Percentiles rank a stretch among this genome's conserved stretches.
phyloP scores from a whole-genome alignment of 2,329 filamentous ascomycete genomes.

The Alternaria conjuncta region DNA sequence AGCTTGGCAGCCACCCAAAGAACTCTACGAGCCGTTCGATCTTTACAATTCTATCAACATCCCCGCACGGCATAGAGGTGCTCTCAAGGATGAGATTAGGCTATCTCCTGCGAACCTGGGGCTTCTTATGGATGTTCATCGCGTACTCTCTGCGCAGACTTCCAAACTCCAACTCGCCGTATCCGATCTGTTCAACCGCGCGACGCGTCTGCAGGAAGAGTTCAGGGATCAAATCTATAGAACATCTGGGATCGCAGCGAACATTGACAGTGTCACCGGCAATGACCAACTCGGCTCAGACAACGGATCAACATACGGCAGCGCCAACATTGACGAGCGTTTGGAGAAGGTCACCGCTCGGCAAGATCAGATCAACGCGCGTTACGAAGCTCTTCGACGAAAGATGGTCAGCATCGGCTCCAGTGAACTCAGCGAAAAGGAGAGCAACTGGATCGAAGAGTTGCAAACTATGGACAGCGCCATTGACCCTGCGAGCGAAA shows the following conservation, averaged over 20 bases:
- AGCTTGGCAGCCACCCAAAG: conserved; percentile 67
- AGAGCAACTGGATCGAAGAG: conserved; percentile 66
- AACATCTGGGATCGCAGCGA: conserved; percentile 68
- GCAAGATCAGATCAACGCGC: conserved; percentile 63
- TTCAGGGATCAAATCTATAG: conserved; percentile 71
- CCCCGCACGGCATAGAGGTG: conserved; percentile 65
- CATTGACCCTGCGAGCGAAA: conserved; percentile 40
- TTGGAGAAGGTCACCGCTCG: conserved; percentile 62
- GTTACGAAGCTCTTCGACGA: conserved; percentile 65
- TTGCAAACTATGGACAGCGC: conserved; percentile 54
- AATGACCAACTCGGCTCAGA: conserved; percentile 56
- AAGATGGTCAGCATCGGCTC: conserved; percentile 57
- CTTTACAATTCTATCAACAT: conserved; percentile 65
- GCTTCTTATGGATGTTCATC: conserved; percentile 75
- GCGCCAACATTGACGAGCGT: conserved; percentile 65
- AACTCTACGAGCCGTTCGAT: conserved; percentile 64
- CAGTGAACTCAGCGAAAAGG: conserved; percentile 67
- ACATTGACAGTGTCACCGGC: conserved; percentile 71
- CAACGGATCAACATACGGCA: conserved; percentile 57
- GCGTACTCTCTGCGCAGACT: conserved; percentile 73
- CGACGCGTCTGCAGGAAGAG: conserved; percentile 71
- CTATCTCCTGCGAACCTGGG: conserved; percentile 74
- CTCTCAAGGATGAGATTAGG: conserved; percentile 71
- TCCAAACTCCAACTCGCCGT: conserved; percentile 71
- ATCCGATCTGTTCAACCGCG: conserved; percentile 74